Evolutionary conservation across 192 early-diverging fungal genomes (phyloP).

Genomic region (Helicostylum pulchrum): DNA sequence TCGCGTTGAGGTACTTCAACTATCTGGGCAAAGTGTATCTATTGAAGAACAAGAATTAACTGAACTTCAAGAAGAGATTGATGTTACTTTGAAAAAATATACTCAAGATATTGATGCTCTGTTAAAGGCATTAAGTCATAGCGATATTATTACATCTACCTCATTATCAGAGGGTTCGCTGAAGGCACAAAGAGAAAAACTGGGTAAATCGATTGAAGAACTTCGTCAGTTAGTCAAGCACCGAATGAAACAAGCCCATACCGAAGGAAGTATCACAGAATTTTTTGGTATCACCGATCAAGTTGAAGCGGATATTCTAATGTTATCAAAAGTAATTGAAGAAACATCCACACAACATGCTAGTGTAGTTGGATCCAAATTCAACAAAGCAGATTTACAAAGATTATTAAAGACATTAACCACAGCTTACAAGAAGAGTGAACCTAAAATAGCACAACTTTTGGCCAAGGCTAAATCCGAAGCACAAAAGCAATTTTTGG

Average conservation of each 20-base stretch:
- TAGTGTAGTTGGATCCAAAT: slow-evolving; percentile 16
- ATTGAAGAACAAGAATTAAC: slow-evolving; percentile 32
- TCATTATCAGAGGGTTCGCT: slow-evolving; percentile 18
- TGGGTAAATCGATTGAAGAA: slow-evolving; percentile 26
- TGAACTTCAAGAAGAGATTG: slow-evolving; percentile 22
- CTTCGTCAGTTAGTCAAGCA: slow-evolving; percentile 23
- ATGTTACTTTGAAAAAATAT: slow-evolving; percentile 18
- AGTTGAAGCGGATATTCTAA: slow-evolving; percentile 30
- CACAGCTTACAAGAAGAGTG: slow-evolving; percentile 8
- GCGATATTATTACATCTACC: background rate
- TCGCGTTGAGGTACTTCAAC: slow-evolving; percentile 23
- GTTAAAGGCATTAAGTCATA: background rate
- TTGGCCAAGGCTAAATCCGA: slow-evolving; percentile 11
- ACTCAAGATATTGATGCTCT: slow-evolving; percentile 3
- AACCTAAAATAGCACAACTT: slow-evolving; percentile 12
- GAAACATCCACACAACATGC: slow-evolving; percentile 28
- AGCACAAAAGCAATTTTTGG: slow-evolving; percentile 28
- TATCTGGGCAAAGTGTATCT: slow-evolving; percentile 26
- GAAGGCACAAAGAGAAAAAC: slow-evolving; percentile 26
- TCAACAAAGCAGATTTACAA: slow-evolving; percentile 36
- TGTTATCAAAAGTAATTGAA: slow-evolving; percentile 28
- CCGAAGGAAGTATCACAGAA: slow-evolving; percentile 23
- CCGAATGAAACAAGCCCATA: slow-evolving; percentile 23
- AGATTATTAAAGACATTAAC: slow-evolving; percentile 22
- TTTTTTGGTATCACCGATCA: slow-evolving; percentile 35